Conservation (phyloP, 768 basidiomycete genomes). For the Obba rivulosa region DNA sequence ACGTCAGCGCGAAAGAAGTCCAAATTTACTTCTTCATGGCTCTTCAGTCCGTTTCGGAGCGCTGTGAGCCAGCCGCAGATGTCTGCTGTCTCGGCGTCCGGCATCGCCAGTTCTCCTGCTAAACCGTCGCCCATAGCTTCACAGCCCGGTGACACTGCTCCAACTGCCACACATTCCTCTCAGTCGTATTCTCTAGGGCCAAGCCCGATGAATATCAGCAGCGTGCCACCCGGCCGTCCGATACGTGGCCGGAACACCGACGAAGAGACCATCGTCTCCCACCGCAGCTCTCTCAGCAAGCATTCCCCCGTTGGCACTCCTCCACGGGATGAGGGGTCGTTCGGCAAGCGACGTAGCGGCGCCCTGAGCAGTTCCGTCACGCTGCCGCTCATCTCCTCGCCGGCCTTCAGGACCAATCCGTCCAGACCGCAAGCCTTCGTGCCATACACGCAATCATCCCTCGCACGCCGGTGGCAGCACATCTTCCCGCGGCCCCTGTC, state of each 20-base stretch:
- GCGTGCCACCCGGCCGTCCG: conserved; percentile 29
- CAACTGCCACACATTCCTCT: too few species aligned
- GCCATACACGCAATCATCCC: conserved; percentile 58
- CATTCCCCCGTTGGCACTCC: conserved; percentile 66
- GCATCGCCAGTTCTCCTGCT: neutral
- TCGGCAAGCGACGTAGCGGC: conserved; percentile 52
- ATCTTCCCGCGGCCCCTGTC: conserved; percentile 66
- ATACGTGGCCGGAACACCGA: conserved; percentile 50
- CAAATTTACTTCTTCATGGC: conserved; percentile 70
- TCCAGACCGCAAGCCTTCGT: conserved; percentile 54
- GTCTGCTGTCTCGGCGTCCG: conserved; percentile 45
- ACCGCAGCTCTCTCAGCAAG: conserved; percentile 43
- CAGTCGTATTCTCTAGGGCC: too few species aligned
- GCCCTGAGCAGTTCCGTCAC: conserved; percentile 32
- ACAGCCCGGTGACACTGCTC: too few species aligned
- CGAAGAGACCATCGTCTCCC: conserved; percentile 46
- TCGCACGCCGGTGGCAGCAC: conserved; percentile 91
- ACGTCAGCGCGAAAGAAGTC: conserved; percentile 38
- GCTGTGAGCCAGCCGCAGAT: conserved; percentile 60
- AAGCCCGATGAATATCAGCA: conserved; percentile 35
- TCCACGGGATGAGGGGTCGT: conserved; percentile 58
- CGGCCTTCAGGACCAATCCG: conserved; percentile 52
- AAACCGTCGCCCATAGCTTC: too few species aligned
- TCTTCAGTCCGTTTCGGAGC: conserved; percentile 71
- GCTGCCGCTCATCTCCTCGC: conserved; percentile 42